Base-by-base conservation (phyloP, 768 basidiomycete genomes). In the Clitopilus passeckerianus region DNA sequence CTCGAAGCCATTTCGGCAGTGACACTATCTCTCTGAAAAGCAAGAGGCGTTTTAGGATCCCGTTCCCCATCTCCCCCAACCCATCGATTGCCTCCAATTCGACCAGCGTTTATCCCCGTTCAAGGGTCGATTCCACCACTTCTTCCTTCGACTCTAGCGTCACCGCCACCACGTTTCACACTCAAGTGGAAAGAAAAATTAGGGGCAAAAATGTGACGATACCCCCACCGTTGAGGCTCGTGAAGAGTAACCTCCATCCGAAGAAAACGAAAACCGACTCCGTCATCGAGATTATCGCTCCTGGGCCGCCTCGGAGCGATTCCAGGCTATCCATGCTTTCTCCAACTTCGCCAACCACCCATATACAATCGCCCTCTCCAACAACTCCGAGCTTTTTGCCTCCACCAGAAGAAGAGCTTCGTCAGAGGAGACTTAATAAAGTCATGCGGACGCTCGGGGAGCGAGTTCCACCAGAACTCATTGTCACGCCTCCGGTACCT, bases 361-460 rank as follows among this genome's bases (percentile, higher is more conserved):
- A 24, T 2, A 50, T 53, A 30, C 35, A 43, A 6, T 55, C 59
- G 8, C 59, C 58, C 6, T 37, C 64, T 6, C 63, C 58, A 1
- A 46, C 22, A 8, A 60, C 60, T 5, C 63, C 61, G 14, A 59
- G 60, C 12, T 59, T 61, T 37, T 30, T 57, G 1, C 22, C 44
- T 16, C 62, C 60, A 10, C 57, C 67, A 0, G 60, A 67, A 33
- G 63, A 66, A 30, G 64, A 65, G 23, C 56, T 58, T 15, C 27
- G 60, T 10, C 55, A 58, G 22, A 53, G 67, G 14, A 59, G 60
- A 22, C 59, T 65, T 18, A 50, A 60, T 4, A 68, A 68, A 23
- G 60, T 68, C 1, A 64, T 63, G 63, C 61, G 62, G 6, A 66
- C 61, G 15, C 30, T 68, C 5, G 67, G 67, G 5, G 67, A 68